Percentiles rank a stretch among this genome's conserved stretches.
Conservation (phyloP, 148 eudicot genomes). For the Nepenthes gracilis region DNA sequence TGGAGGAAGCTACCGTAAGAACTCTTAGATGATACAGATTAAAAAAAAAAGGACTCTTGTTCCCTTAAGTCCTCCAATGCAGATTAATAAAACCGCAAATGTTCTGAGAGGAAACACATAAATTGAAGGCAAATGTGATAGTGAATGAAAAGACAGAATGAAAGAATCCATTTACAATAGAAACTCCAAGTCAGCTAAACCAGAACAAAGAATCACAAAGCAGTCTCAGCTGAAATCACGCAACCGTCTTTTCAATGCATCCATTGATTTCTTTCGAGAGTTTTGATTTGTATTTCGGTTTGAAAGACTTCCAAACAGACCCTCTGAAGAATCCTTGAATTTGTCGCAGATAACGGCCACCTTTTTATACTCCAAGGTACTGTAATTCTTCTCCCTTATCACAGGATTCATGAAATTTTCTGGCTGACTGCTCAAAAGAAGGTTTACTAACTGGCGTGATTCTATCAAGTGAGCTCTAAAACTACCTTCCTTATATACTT, state of each 20-base stretch:
- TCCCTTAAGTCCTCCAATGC: too few relatives aligned
- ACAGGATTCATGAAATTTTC: constrained; percentile 96
- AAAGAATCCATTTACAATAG: neutral
- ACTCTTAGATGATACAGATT: too few relatives aligned
- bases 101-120: constrained; percentile 5
- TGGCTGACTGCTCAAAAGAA: constrained; percentile 78
- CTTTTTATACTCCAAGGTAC: constrained; percentile 64
- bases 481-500: constrained; percentile 62
- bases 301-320: constrained; percentile 86
- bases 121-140: too few relatives aligned
- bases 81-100: too few relatives aligned
- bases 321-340: constrained; percentile 79
- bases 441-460: constrained; percentile 73
- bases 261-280: constrained; percentile 76
- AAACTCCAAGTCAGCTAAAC: neutral
- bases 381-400: constrained; percentile 67
- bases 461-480: constrained; percentile 62
- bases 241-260: constrained; percentile 62
- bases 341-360: constrained; percentile 77
- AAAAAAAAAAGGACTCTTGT: too few relatives aligned
- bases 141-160: neutral
- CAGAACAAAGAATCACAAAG: neutral
- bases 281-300: constrained; percentile 68
- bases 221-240: constrained; percentile 58
- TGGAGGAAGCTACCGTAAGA: too few relatives aligned